Percentiles rank a stretch among this genome's conserved stretches.
Conservation (phyloP, 768 basidiomycete genomes). For the Lactarius psammicola region DNA sequence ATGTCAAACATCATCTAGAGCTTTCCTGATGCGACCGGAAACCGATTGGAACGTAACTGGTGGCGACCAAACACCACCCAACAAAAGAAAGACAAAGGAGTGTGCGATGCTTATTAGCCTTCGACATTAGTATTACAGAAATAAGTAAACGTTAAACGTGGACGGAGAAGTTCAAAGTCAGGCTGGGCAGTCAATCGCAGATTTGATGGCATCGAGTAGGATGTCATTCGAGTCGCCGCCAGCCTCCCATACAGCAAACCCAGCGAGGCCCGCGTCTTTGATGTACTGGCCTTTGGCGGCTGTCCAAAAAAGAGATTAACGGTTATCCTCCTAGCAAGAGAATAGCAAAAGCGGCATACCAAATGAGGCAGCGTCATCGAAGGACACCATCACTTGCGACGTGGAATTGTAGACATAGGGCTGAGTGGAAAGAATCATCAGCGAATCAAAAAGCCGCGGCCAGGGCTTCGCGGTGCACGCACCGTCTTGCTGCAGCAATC, state of each 20-base stretch:
- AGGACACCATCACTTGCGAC: constrained; percentile 58
- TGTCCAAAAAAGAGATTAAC: constrained; percentile 1
- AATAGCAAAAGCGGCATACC: constrained; percentile 7
- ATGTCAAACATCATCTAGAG: no score
- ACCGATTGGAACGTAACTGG: no score
- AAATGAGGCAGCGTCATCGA: constrained; percentile 62
- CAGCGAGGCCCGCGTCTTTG: constrained; percentile 34
- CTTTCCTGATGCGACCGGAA: no score
- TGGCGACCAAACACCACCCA: no score
- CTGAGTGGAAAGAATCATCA: constrained; percentile 38
- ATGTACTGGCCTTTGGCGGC: constrained; percentile 47
- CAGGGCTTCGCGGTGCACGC: constrained; percentile 30
- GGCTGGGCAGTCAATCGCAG: neutral
- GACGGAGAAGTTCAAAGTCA: neutral
- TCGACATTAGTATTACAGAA: no score
- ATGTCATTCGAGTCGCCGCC: constrained; percentile 43
- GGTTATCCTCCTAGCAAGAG: neutral
- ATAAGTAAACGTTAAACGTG: no score
- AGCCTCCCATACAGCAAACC: constrained; percentile 46
- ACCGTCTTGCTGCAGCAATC: constrained; percentile 78
- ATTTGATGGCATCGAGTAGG: constrained; percentile 36
- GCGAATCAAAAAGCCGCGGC: neutral
- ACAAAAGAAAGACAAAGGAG: no score
- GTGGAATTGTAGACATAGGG: constrained; percentile 63
- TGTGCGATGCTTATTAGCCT: no score